These are phyloP conservation scores for Metschnikowia lochheadii DNA, from an alignment of 805 yeast species.

Conservation along the genomic window DNA sequence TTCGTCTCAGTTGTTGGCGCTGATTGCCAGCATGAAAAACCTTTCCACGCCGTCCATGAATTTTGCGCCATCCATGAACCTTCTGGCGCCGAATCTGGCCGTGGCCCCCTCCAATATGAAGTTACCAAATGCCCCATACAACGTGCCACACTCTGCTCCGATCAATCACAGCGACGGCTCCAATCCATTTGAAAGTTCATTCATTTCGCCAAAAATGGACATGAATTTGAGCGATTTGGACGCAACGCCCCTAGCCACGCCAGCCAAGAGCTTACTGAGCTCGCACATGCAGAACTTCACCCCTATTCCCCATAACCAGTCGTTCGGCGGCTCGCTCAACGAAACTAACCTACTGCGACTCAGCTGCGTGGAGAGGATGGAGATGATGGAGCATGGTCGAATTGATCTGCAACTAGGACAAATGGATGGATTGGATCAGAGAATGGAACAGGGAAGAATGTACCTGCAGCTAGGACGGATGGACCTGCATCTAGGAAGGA, in stretches of 20 bases:
- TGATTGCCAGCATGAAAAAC: constrained; percentile 16
- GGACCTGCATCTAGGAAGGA: neutral
- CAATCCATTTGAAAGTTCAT: constrained; percentile 14
- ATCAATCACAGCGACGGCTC: neutral
- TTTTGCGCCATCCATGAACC: neutral
- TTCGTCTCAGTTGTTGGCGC: constrained; percentile 14
- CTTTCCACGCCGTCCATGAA: neutral
- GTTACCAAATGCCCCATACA: neutral
- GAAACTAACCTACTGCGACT: constrained; percentile 2
- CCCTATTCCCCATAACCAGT: constrained; percentile 12
- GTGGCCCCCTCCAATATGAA: neutral
- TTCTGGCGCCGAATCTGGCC: neutral
- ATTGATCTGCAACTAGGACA: neutral
- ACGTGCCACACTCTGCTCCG: neutral
- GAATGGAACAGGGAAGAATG: neutral
- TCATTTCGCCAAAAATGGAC: constrained; percentile 11
- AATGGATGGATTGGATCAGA: neutral
- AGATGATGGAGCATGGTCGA: no score
- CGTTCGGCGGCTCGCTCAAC: constrained; percentile 16
- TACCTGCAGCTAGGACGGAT: neutral
- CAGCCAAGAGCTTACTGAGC: constrained; percentile 6
- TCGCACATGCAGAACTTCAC: constrained; percentile 12
- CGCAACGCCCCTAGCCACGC: constrained; percentile 17
- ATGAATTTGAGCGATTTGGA: constrained; percentile 12
- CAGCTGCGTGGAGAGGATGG: neutral